Evolutionary conservation across 495 filamentous ascomycete genomes (phyloP), one percentile per base, ranked within the genome.

Genomic region (Lasiosphaeris hirsuta): DNA sequence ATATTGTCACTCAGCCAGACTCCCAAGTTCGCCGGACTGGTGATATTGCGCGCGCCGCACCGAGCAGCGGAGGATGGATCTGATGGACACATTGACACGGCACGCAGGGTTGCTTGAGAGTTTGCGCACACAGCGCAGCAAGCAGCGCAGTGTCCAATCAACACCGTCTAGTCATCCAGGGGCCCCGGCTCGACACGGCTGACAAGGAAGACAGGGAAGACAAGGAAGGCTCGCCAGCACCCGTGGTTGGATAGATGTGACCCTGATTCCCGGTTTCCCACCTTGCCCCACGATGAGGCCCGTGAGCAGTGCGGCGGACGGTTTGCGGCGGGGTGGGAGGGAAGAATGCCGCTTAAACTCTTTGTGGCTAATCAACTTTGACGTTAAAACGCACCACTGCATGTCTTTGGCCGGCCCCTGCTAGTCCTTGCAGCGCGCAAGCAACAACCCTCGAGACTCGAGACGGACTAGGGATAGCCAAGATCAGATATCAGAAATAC

Each of bases 231-330:
- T 72, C 64, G 60, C 60, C 67, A 63, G 54, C 63, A 63, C 56
- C 63, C 66, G 63, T 62, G 58, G 65, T 62, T 66, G 61, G 64
- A 62, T 58, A 58, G 55, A 68, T 71, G 67, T 39, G 58, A 72
- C 68, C 64, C 67, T 66, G 63, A 68, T 68, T 69, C 68, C 64
- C 62, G 68, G 68, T 72, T 71, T 69, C 54, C 63, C 34, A 54
- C 37, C 44, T 30, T 57, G 42, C 62, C 60, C 62, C 64, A 61
- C 63, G 60, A 59, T 45, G 55, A 44, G 56, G n/a, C 39, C 36
- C 44, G 41, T 45, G 44, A 37, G 39, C 11, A n/a, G 9, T 23
- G 41, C 15, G n/a, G 39, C 10, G 19, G 30, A 38, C 23, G 46
- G 35, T 30, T 30, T 30, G 23, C 15, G 1, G 39, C 11, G 23